Base-by-base conservation (phyloP, 495 filamentous ascomycete species). In the Podospora australis region DNA sequence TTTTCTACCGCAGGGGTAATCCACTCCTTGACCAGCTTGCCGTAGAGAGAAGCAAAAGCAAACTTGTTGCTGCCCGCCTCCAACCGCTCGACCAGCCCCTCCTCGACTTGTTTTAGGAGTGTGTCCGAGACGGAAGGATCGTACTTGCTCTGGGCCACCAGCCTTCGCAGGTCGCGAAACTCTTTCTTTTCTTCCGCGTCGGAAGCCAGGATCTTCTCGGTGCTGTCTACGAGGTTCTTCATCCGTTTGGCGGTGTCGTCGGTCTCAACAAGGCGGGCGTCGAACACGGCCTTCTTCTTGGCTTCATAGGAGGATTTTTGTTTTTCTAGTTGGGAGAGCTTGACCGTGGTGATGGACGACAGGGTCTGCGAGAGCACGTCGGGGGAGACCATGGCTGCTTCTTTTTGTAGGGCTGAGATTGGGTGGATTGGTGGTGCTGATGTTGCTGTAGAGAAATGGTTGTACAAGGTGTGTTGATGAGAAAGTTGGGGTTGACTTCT, bases 301-400 rank as follows among this genome's bases (percentile, higher is more conserved):
- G 52, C 29, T 19, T 77, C 67, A 51, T 80, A 86, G 6, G 74
- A 55, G 0, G 55, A 57, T 30, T 75, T 73, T 51, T 86, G 77
- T 53, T 81, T 80, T 9, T 70, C 66, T 14, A 86, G 69, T 45
- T 82, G 78, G 11, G 61, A 67, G 44, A 85, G 74, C 55, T 86
- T 86, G 49, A 79, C 83, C 41, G 63, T 51, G n/a, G 82, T 86
- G 62, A 86, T 82, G 26, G 79, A 80, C 39, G 75, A 71, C 39
- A 86, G 70, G 9, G 81, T 83, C 56, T 80, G 72, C 3, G 81
- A 81, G 43, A 83, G 57, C 24, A 66, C 35, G 30, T 55, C 53
- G 16, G 55, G 54, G 40, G 60, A 61, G n/a, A 58, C 60, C 58
- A 64, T 64, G n/a, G n/a, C n/a, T n/a, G n/a, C n/a, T n/a, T n/a